Evolutionary conservation across 1,284 basidiomycete species (phyloP).

Genomic region (Cryptococcus floricola): DNA sequence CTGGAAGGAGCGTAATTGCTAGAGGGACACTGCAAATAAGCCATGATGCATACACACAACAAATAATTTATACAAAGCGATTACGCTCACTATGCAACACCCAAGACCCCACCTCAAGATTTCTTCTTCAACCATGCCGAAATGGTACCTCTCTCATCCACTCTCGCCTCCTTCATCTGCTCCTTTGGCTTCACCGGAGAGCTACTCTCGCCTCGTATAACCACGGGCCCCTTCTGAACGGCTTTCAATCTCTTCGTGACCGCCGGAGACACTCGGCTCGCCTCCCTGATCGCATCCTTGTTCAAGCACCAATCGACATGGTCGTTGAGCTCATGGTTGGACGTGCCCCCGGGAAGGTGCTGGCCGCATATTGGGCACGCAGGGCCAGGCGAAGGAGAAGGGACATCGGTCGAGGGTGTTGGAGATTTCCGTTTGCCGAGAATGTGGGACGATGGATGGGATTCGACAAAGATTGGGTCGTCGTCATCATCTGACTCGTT

Average conservation of each 20-base stretch:
- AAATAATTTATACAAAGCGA: no score
- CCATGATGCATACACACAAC: no score
- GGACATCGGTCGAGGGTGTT: not conserved
- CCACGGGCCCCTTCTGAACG: not conserved
- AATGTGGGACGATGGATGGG: not conserved
- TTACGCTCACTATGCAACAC: no score
- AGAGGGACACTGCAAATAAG: no score
- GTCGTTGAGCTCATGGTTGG: conserved; percentile 44
- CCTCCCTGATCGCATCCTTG: conserved; percentile 30
- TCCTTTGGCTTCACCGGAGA: not conserved
- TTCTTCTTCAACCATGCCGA: not conserved
- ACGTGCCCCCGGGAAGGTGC: conserved; percentile 26
- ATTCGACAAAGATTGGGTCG: not conserved
- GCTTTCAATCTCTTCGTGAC: not conserved
- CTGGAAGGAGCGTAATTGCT: no score
- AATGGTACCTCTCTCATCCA: not conserved
- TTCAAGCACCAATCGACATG: conserved; percentile 47
- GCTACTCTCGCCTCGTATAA: not conserved
- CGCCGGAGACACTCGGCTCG: not conserved
- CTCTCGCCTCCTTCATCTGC: not conserved
- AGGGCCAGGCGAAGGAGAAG: conserved; percentile 21
- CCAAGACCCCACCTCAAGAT: no score
- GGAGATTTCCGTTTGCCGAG: conserved; percentile 8
- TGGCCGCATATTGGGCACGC: conserved; percentile 42
- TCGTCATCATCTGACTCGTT: conserved; percentile 4